These are phyloP conservation scores for Fistulinella prunicolor DNA, from an alignment of 768 basidiomycete species.

Conservation along the genomic window DNA sequence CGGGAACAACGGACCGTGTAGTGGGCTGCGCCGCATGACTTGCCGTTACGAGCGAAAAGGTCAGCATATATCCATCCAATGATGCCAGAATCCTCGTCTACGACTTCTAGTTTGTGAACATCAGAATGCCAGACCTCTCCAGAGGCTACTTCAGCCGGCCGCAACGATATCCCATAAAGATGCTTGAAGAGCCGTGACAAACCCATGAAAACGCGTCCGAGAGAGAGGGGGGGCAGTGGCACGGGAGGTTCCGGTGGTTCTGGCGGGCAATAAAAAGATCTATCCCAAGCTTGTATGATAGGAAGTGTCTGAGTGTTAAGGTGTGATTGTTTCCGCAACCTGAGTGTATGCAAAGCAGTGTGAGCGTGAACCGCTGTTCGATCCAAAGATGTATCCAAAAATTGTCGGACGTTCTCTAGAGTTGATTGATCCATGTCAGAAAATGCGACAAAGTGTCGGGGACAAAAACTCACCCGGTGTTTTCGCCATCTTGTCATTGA, in stretches of 20 bases:
- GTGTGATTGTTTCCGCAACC: conserved; percentile 71
- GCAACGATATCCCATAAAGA: conserved; percentile 82
- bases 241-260: conserved; percentile 74
- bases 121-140: conserved; percentile 90
- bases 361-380: conserved; percentile 79
- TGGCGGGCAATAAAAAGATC: conserved; percentile 88
- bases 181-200: conserved; percentile 85
- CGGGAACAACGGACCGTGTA: conserved; percentile 96
- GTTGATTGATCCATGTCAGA: conserved; percentile 1
- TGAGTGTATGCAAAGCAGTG: conserved; percentile 64
- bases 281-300: conserved; percentile 90
- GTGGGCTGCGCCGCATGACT: conserved; percentile 90
- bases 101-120: conserved; percentile 89
- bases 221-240: conserved; percentile 70
- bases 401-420: conserved; percentile 80
- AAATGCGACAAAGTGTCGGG: neutral
- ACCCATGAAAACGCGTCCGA: conserved; percentile 90
- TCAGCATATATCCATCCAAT: conserved; percentile 97
- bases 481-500: conserved; percentile 97
- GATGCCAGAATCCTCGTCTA: conserved; percentile 82
- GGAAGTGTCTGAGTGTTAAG: conserved; percentile 57
- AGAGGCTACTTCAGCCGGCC: conserved; percentile 60
- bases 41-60: conserved; percentile 79
- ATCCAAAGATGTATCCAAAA: conserved; percentile 76
- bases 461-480: conserved; percentile 61